Base-by-base conservation (phyloP, 306 rosid genomes). In the Ceratonia siliqua region DNA sequence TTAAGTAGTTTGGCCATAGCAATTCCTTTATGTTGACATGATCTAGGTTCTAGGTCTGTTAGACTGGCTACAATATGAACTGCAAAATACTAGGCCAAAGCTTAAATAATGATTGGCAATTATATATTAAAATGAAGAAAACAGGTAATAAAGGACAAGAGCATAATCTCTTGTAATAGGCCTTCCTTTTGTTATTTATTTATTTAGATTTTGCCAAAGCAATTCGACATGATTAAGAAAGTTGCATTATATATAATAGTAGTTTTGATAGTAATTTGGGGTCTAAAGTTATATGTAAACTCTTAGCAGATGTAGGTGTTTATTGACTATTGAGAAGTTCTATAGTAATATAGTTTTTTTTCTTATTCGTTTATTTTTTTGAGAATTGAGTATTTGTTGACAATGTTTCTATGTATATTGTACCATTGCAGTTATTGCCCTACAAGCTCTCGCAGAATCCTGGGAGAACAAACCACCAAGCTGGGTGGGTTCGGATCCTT, bases 401-500 rank as follows among this genome's bases (percentile, higher is more conserved):
- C 78, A 73, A 45, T 22, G 22, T 56, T 62, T 13, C n/a, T 33
- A 69, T 70, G 59, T 13, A 48, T 49, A 56, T 63, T 50, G 53
- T 45, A 4, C 12, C 38, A 38, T 58, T 81, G 73, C 78, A 84
- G 88, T 49, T 78, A 39, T 42, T 42, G 85, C 70, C 25, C 73
- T 84, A 25, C 53, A 63, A 50, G 53, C 78, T 70, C 62, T 84
- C 6, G 50, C 72, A 20, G 65, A 66, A 74, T 77, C 75, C 8
- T 84, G 88, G 88, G 42, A 39, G 24, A 81, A 81, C 73, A 84
- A 50, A 72, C 88, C 88, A 64, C 54, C 73, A 63, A 77, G 0
- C 55, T 84, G 88, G 88, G 88, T 64, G 42, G 88, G 83, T n/a
- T 1, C 22, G 3, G 88, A 84, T 74, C 88, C 88, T 56, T 84